Percentiles rank a stretch among this genome's conserved stretches.
phyloP scores from a whole-genome alignment of 371 early-diverging fungal species.

The Rhizomucor pusillus region DNA sequence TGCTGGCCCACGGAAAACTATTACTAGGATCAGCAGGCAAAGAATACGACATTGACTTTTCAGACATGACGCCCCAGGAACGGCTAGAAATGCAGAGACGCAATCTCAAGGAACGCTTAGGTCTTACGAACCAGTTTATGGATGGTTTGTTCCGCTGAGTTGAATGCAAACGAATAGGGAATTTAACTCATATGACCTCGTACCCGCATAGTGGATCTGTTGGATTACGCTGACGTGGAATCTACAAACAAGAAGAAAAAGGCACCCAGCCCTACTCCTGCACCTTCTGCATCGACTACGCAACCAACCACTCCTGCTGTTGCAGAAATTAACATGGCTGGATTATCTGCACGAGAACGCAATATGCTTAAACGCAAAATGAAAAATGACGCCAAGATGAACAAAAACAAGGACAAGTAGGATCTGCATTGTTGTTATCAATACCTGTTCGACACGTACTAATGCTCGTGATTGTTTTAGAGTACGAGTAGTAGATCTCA shows the following conservation, averaged over 20 bases:
- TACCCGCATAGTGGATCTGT: constrained; percentile 60
- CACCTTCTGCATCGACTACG: constrained; percentile 25
- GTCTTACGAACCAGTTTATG: constrained; percentile 87
- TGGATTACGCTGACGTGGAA: constrained; percentile 64
- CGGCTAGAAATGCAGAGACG: constrained; percentile 81
- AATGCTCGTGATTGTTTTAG: constrained; percentile 13
- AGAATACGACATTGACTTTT: constrained; percentile 88
- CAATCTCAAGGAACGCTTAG: constrained; percentile 82
- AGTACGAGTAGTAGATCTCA: constrained; percentile 47
- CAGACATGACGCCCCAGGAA: constrained; percentile 81
- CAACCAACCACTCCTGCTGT: constrained; percentile 40
- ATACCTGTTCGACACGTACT: background rate
- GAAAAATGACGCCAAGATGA: constrained; percentile 76
- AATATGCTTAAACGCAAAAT: constrained; percentile 86
- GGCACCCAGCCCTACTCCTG: constrained; percentile 5
- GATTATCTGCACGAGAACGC: constrained; percentile 89
- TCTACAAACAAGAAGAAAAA: constrained; percentile 14
- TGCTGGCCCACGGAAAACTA: constrained; percentile 78
- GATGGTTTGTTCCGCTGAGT: constrained; percentile 55
- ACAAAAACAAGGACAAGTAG: constrained; percentile 75
- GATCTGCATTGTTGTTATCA: background rate
- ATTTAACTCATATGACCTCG: background rate
- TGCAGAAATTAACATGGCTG: constrained; percentile 67
- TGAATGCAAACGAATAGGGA: background rate
- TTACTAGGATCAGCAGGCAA: constrained; percentile 85